These are phyloP conservation scores for Hypomontagnella submonticulosa DNA, from an alignment of 495 filamentous ascomycete species.

Conservation along the genomic window DNA sequence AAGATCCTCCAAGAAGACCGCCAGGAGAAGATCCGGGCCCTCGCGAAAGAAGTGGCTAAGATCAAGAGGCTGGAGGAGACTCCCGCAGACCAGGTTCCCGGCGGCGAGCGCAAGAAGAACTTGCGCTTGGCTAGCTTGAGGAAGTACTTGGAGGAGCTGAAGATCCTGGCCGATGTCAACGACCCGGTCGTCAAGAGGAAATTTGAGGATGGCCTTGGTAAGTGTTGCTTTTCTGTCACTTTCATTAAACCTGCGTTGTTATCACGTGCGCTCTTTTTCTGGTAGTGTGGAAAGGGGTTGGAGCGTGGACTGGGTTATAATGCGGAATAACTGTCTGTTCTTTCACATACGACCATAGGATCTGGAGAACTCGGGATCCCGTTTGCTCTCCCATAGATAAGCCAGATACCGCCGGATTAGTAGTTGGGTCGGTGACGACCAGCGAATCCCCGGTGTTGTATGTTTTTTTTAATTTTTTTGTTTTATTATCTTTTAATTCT, in stretches of 20 bases:
- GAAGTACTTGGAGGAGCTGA: conserved; percentile 78
- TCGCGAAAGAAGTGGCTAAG: conserved; percentile 67
- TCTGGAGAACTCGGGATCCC: conserved; percentile 60
- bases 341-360: conserved; percentile 58
- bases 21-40: conserved; percentile 77
- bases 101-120: conserved; percentile 71
- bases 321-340: conserved; percentile 1
- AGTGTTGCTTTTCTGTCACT: conserved; percentile 44
- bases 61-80: conserved; percentile 68
- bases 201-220: conserved; percentile 93
- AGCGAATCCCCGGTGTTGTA: conserved; percentile 61
- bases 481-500: background rate
- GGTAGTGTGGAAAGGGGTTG: conserved; percentile 12
- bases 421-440: conserved; percentile 63
- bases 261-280: background rate
- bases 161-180: conserved; percentile 93
- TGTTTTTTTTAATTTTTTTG: conserved; percentile 46
- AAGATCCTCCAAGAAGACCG: conserved; percentile 83
- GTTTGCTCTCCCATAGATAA: conserved; percentile 63
- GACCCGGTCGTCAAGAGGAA: conserved; percentile 93
- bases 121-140: conserved; percentile 75
- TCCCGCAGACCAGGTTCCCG: conserved; percentile 65
- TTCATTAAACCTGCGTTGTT: conserved; percentile 4
- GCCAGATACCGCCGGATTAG: conserved; percentile 54
- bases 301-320: conserved; percentile 16